A percentile compares a stretch with the other conserved stretches of the same genome.
Conservation (phyloP, 108 stramenopile species). For the Parietichytrium sp. region DNA sequence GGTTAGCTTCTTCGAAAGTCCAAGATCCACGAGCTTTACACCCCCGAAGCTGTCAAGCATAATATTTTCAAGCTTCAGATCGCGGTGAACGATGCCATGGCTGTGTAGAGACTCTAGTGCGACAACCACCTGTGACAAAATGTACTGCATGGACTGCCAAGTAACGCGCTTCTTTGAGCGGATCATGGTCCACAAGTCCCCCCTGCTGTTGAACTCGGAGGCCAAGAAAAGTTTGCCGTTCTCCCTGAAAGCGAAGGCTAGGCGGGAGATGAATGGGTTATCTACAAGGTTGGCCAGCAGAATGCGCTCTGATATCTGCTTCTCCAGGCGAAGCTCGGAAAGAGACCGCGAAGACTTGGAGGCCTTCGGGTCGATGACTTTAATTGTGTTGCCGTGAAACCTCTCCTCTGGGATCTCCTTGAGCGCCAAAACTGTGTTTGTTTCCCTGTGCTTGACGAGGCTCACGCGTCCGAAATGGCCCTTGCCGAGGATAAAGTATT, state of each 20-base stretch:
- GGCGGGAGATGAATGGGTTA: not conserved
- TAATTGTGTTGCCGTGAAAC: not conserved
- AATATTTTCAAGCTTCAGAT: slow-evolving; percentile 96
- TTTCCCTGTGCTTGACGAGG: slow-evolving; percentile 28
- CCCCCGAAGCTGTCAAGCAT: slow-evolving; percentile 61
- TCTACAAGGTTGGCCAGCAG: not conserved
- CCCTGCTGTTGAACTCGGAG: not conserved
- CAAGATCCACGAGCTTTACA: slow-evolving; percentile 16
- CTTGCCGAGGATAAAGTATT: not conserved
- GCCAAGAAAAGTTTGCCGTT: not conserved
- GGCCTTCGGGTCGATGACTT: not conserved
- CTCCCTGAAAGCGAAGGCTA: not conserved
- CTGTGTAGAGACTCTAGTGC: slow-evolving; percentile 70
- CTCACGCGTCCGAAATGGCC: slow-evolving; percentile 28
- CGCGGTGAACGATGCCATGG: slow-evolving; percentile 86
- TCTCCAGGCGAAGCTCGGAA: not conserved
- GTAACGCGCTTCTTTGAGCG: slow-evolving; percentile 62
- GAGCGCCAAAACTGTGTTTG: not conserved
- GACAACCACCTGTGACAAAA: slow-evolving; percentile 66
- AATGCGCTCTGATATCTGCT: slow-evolving; percentile 26
- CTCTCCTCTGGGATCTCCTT: not conserved
- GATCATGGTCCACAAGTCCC: not conserved
- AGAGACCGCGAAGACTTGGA: not conserved
- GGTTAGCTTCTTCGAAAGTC: not conserved
- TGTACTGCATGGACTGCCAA: slow-evolving; percentile 65